Conservation (phyloP, 2,329 filamentous ascomycete genomes). For the Pseudogymnoascus sp. region DNA sequence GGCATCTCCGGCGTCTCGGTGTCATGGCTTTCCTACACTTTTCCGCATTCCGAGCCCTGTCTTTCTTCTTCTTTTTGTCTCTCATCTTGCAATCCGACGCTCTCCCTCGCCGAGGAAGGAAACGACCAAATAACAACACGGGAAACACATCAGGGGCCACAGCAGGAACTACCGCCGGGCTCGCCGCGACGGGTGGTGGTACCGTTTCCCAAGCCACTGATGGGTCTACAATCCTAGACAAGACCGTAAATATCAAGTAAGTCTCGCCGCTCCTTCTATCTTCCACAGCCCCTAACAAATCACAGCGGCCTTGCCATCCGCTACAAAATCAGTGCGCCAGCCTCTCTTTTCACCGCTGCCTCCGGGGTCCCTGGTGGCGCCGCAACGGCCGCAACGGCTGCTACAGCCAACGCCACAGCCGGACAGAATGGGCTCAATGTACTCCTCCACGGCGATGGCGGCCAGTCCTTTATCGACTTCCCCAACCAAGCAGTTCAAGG, state of each 20-base stretch:
- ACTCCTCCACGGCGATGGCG: constrained; percentile 52
- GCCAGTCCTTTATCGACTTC: constrained; percentile 68
- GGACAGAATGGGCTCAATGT: constrained; percentile 46
- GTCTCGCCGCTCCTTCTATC: constrained; percentile 12
- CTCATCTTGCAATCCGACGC: constrained; percentile 1
- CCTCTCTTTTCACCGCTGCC: constrained; percentile 42
- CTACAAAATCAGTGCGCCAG: constrained; percentile 49
- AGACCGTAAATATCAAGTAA: constrained; percentile 47
- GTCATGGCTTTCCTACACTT: constrained; percentile 5
- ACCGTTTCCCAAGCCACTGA: constrained; percentile 40
- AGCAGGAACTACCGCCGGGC: background rate
- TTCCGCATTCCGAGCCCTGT: background rate
- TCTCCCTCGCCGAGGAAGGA: background rate
- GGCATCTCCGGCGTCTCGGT: background rate
- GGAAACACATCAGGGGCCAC: background rate
- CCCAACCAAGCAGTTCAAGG: constrained; percentile 67
- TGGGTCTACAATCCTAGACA: constrained; percentile 48
- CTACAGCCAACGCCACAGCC: constrained; percentile 21
- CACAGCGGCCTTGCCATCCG: constrained; percentile 44
- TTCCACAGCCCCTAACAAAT: constrained; percentile 14
- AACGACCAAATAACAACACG: constrained; percentile 1
- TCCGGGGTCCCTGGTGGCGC: constrained; percentile 42
- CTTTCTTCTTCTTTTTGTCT: constrained; percentile 3
- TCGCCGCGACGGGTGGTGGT: background rate
- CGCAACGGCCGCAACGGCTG: constrained; percentile 22